Conservation (phyloP, 441 rosid species). For the Arabidopsis hybrid region DNA sequence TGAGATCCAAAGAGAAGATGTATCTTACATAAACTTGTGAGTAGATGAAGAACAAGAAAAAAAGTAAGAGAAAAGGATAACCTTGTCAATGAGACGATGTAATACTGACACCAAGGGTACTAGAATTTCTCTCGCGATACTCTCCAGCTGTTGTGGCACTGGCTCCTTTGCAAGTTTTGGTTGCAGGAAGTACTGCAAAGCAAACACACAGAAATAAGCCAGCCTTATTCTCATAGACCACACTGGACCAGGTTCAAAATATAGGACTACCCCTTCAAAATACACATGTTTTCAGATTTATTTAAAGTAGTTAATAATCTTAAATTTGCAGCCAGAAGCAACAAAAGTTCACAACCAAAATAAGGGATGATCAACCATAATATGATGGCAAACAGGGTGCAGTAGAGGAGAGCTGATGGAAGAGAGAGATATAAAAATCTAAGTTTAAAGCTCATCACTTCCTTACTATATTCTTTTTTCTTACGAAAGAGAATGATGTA, state of each 20-base stretch:
- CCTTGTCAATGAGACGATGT: constrained; percentile 70
- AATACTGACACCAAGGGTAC: constrained; percentile 66
- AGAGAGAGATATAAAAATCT: constrained; percentile 13
- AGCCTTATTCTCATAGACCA: constrained; percentile 12
- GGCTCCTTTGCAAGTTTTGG: constrained; percentile 87
- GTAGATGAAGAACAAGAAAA: constrained; percentile 25
- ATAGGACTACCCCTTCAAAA: constrained; percentile 8
- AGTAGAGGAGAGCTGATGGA: background rate
- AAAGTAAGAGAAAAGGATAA: constrained; percentile 41
- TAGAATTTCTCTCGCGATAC: constrained; percentile 68
- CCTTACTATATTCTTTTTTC: background rate
- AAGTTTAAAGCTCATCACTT: background rate
- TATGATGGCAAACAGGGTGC: background rate
- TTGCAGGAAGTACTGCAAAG: constrained; percentile 74
- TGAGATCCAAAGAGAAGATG: constrained; percentile 9
- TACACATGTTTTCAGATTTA: constrained; percentile 1
- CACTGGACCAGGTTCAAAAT: constrained; percentile 17
- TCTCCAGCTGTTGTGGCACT: constrained; percentile 80
- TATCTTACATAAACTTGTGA: constrained; percentile 25
- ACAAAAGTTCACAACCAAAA: constrained; percentile 12
- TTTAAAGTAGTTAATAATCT: constrained; percentile 11
- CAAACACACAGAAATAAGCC: constrained; percentile 23
- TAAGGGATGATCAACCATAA: constrained; percentile 12
- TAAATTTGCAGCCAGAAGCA: constrained; percentile 23
- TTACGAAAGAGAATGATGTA: constrained; percentile 14